Evolutionary conservation across 306 rosid genomes (phyloP), one percentile per base, ranked within the genome.

Genomic region (Quillaja saponaria): DNA sequence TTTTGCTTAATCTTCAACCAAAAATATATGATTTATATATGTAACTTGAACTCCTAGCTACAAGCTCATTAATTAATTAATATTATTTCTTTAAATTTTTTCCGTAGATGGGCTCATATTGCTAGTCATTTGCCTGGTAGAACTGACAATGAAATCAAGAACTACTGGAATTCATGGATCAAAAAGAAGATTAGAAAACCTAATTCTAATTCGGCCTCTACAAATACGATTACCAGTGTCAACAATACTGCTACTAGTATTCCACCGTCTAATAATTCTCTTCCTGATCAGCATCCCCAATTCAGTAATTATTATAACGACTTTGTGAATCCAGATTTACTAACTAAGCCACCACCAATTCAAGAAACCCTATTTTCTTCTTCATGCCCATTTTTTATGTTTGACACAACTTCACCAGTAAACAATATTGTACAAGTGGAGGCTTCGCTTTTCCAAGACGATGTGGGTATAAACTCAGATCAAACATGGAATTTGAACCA

Each of bases 111-210:
- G 98, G 98, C 98, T 64, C 98, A 92, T 45, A 92, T 92, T 60
- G 98, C 98, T 50, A 92, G 96, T 66, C 96, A 92, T 80, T 76
- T 92, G 34, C 98, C 98, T 0, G 98, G 98, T 52, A 80, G 98
- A 82, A 92, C 98, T 9, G 98, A 92, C 70, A 92, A 92, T 5
- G 98, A 92, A 76, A 92, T 92, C 63, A 92, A 92, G 72, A 92
- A 92, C 76, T 92, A 92, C 28, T 92, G 98, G 98, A 92, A 92
- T 44, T 92, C 98, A 34, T 92, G 98, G 98, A 92, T 92, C 60
- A 92, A 88, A 54, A 92, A 92, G 81, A 92, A 92, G 82, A 92
- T 88, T 0, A 44, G 87, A 76, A 92, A 88, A 58, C 79, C 96
- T 44, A 37, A 6, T 5, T 63, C 81, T 15, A 56, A n/a, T n/a